These are phyloP conservation scores for Claviceps digitariae DNA, from an alignment of 2,329 filamentous ascomycete genomes.

Conservation along the genomic window DNA sequence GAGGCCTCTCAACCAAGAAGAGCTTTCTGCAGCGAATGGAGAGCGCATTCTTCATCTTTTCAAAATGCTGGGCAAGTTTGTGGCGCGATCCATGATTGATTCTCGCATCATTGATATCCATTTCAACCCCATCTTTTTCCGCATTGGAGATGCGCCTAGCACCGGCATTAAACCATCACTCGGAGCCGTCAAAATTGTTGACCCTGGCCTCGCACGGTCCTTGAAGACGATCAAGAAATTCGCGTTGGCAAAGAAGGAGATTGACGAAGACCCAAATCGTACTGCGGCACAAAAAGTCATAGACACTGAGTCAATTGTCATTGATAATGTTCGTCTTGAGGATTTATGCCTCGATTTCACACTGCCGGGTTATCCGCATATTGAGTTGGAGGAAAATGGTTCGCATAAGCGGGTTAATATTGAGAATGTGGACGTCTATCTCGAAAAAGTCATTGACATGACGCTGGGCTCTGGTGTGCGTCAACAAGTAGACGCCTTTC, in stretches of 20 bases:
- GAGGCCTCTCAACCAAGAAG: slow-evolving; percentile 71
- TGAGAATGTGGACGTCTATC: slow-evolving; percentile 78
- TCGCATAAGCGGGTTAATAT: slow-evolving; percentile 66
- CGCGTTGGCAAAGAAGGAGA: slow-evolving; percentile 64
- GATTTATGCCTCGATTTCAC: slow-evolving; percentile 92
- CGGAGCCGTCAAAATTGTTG: slow-evolving; percentile 78
- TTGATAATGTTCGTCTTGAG: slow-evolving; percentile 69
- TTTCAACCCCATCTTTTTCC: slow-evolving; percentile 96
- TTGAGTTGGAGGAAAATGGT: slow-evolving; percentile 69
- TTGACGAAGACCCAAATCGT: slow-evolving; percentile 58
- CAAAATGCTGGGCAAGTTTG: slow-evolving; percentile 90
- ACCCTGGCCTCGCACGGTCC: slow-evolving; percentile 73
- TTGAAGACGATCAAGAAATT: slow-evolving; percentile 81
- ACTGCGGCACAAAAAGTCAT: slow-evolving; percentile 56
- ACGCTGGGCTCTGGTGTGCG: slow-evolving; percentile 82
- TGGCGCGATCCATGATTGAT: slow-evolving; percentile 95
- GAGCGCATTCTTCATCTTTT: slow-evolving; percentile 80
- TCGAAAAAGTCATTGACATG: slow-evolving; percentile 82
- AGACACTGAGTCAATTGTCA: slow-evolving; percentile 53
- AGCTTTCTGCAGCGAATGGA: slow-evolving; percentile 61
- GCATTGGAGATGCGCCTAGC: slow-evolving; percentile 59
- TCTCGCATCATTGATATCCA: slow-evolving; percentile 95
- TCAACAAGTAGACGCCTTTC: slow-evolving; percentile 82
- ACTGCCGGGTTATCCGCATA: slow-evolving; percentile 74
- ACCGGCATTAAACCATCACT: slow-evolving; percentile 64